Conservation (phyloP, 2,329 filamentous ascomycete genomes). For the Laburnicola sp. region DNA sequence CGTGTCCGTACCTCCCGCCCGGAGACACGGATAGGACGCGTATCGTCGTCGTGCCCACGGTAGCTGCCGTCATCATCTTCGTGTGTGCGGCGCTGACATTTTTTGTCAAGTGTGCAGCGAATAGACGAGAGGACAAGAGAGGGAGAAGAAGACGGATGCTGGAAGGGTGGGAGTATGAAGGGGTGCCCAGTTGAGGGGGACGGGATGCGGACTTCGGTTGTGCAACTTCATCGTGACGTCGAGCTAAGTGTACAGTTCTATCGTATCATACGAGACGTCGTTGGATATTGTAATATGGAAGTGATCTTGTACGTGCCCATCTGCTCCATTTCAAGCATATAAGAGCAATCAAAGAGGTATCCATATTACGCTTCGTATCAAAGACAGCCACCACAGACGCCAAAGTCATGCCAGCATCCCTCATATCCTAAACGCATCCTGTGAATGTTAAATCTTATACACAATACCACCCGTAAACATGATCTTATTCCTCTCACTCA, state of each 20-base stretch:
- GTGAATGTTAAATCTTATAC: slow-evolving; percentile 56
- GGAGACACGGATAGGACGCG: slow-evolving; percentile 49
- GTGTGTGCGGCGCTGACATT: slow-evolving; percentile 63
- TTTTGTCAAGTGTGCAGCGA: slow-evolving; percentile 67
- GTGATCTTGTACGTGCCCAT: too few relatives aligned
- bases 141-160: slow-evolving; percentile 53
- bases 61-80: slow-evolving; percentile 65
- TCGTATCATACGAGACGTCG: too few relatives aligned
- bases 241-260: too few relatives aligned
- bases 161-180: slow-evolving; percentile 68
- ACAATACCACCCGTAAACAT: slow-evolving; percentile 65
- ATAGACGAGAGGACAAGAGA: slow-evolving; percentile 57
- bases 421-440: too few relatives aligned
- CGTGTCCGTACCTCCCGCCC: slow-evolving; percentile 60
- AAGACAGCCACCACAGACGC: too few relatives aligned
- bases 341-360: too few relatives aligned
- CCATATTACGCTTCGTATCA: too few relatives aligned
- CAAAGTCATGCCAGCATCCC: too few relatives aligned
- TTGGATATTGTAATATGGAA: too few relatives aligned
- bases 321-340: too few relatives aligned
- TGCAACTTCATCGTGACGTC: too few relatives aligned
- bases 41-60: slow-evolving; percentile 62
- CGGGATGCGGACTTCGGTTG: too few relatives aligned
- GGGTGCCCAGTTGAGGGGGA: slow-evolving; percentile 56
- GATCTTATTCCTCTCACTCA: slow-evolving; percentile 84